Conservation (phyloP, 2,329 filamentous ascomycete species). For the Penicillium oxalicum region DNA sequence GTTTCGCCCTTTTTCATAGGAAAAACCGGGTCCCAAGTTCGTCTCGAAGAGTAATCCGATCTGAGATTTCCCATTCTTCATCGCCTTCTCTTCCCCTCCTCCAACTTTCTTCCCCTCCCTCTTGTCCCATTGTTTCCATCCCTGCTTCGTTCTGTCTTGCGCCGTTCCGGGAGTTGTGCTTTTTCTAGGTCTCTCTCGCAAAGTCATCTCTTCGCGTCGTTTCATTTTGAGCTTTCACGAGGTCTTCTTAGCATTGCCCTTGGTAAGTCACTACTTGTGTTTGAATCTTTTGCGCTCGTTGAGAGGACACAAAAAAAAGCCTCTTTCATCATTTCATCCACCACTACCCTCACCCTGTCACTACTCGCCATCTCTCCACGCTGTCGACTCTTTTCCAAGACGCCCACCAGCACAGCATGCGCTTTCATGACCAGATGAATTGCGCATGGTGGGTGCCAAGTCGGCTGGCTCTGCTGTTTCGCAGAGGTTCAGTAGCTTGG, state of each 20-base stretch:
- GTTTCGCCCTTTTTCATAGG: not conserved
- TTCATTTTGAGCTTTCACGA: slow-evolving; percentile 16
- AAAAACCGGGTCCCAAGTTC: not conserved
- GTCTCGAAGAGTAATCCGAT: slow-evolving; percentile 8
- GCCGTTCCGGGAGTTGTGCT: slow-evolving; percentile 24
- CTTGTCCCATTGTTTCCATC: slow-evolving; percentile 23
- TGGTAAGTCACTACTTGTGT: slow-evolving; percentile 15
- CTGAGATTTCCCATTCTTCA: slow-evolving; percentile 24
- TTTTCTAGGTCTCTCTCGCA: slow-evolving; percentile 16
- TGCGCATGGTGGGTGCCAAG: too few relatives aligned
- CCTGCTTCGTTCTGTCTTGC: slow-evolving; percentile 23
- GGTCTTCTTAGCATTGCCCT: slow-evolving; percentile 17
- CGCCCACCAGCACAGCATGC: not conserved
- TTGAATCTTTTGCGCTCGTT: not conserved
- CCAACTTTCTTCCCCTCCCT: slow-evolving; percentile 16
- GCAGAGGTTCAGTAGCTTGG: too few relatives aligned
- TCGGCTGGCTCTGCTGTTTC: too few relatives aligned
- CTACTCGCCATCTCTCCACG: not conserved
- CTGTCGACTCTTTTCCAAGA: too few relatives aligned
- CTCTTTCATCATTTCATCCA: slow-evolving; percentile 14
- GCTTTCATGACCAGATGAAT: too few relatives aligned
- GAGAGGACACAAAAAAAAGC: not conserved
- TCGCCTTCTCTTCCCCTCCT: slow-evolving; percentile 17
- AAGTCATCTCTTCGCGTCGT: slow-evolving; percentile 8
- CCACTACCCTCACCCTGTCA: not conserved